Conservation (phyloP, 1,284 basidiomycete genomes). For the Ceratobasidium papillatum region DNA sequence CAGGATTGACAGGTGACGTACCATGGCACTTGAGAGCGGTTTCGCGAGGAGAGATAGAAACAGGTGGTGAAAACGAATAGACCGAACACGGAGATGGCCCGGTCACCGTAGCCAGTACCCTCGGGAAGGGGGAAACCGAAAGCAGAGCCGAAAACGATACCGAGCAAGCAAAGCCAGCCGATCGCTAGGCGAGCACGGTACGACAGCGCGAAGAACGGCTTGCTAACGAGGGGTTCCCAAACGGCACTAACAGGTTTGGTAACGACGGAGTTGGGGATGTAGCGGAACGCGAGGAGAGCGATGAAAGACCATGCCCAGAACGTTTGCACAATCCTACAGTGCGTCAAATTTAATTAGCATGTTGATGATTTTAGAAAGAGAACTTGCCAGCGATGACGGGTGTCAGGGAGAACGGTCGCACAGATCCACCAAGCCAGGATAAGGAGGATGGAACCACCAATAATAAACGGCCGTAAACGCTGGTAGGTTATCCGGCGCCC, state of each 20-base stretch:
- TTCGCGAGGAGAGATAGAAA: constrained; percentile 71
- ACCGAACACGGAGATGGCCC: constrained; percentile 82
- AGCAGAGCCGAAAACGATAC: constrained; percentile 79
- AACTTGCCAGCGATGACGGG: constrained; percentile 74
- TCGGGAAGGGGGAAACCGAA: constrained; percentile 74
- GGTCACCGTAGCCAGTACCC: constrained; percentile 73
- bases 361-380: background rate
- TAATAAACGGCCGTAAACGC: constrained; percentile 56
- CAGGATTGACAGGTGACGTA: constrained; percentile 46
- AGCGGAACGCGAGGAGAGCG: constrained; percentile 78
- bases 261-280: constrained; percentile 73
- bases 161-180: constrained; percentile 79
- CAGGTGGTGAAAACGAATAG: constrained; percentile 77
- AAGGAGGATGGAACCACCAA: constrained; percentile 62
- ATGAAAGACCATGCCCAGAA: constrained; percentile 83
- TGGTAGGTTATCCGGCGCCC: constrained; percentile 42
- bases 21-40: constrained; percentile 74
- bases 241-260: constrained; percentile 70
- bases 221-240: constrained; percentile 69
- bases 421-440: constrained; percentile 87
- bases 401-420: constrained; percentile 68
- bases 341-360: background rate
- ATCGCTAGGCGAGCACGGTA: constrained; percentile 63
- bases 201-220: constrained; percentile 75
- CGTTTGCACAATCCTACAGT: constrained; percentile 75